Percentiles rank a stretch among this genome's conserved stretches.
phyloP scores from a whole-genome alignment of 352 stramenopile genomes.

The Pythium volutum region DNA sequence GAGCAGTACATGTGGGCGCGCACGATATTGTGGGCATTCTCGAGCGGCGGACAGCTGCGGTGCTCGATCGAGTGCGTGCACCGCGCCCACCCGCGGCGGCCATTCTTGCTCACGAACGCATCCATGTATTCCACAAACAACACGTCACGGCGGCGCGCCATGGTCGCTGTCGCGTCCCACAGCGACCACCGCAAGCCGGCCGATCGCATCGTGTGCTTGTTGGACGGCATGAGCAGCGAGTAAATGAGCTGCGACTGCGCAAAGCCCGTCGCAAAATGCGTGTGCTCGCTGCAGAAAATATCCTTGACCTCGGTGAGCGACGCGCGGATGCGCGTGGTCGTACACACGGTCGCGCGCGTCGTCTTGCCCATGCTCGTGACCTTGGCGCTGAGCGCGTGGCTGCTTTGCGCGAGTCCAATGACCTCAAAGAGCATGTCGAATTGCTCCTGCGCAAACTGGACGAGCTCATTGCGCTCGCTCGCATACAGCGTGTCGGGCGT shows the following conservation, averaged over 20 bases:
- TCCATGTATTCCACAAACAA: slow-evolving; percentile 72
- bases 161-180: slow-evolving; percentile 55
- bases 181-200: slow-evolving; percentile 62
- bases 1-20: slow-evolving; percentile 57
- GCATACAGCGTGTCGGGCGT: slow-evolving; percentile 24
- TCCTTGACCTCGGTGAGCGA: slow-evolving; percentile 51
- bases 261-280: slow-evolving; percentile 57
- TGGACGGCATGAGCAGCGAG: slow-evolving; percentile 39
- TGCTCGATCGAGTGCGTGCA: slow-evolving; percentile 67
- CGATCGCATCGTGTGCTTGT: slow-evolving; percentile 47
- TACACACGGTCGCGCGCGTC: slow-evolving; percentile 51
- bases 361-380: slow-evolving; percentile 45
- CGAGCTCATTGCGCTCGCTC: slow-evolving; percentile 21
- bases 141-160: slow-evolving; percentile 57
- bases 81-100: slow-evolving; percentile 51
- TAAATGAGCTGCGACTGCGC: slow-evolving; percentile 61
- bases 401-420: slow-evolving; percentile 10
- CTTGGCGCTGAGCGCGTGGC: slow-evolving; percentile 26
- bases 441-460: slow-evolving; percentile 25
- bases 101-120: slow-evolving; percentile 52
- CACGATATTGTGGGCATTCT: slow-evolving; percentile 50
- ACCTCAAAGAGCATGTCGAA: slow-evolving; percentile 26
- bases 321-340: slow-evolving; percentile 43
- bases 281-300: slow-evolving; percentile 59
- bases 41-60: slow-evolving; percentile 52